Percentiles rank a stretch among this genome's conserved stretches.
These are phyloP conservation scores for Rhodofomes roseus DNA, from an alignment of 1,284 basidiomycete genomes.

Conservation along the genomic window DNA sequence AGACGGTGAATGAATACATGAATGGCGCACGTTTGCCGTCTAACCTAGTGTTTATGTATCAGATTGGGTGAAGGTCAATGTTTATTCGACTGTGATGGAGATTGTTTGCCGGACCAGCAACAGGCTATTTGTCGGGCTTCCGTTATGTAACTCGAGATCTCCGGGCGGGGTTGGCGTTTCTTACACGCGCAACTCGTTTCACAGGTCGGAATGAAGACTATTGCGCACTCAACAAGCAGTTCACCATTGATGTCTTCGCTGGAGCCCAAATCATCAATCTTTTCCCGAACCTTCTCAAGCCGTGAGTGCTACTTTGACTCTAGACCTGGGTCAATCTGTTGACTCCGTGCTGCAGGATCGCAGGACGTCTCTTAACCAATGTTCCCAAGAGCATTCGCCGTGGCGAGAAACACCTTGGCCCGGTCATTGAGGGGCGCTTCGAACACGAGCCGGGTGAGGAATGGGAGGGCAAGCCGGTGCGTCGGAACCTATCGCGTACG, in stretches of 20 bases:
- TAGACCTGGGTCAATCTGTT: neutral
- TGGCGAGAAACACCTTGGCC: slow-evolving; percentile 2
- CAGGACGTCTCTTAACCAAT: slow-evolving; percentile 7
- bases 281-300: slow-evolving; percentile 36
- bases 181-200: too few relatives aligned
- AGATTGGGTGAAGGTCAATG: slow-evolving; percentile 22
- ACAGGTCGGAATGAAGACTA: slow-evolving; percentile 37
- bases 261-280: slow-evolving; percentile 24
- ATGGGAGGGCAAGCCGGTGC: slow-evolving; percentile 33
- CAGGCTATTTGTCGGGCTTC: slow-evolving; percentile 41
- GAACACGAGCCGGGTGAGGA: slow-evolving; percentile 29
- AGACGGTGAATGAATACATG: slow-evolving; percentile 17
- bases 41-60: neutral
- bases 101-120: slow-evolving; percentile 37
- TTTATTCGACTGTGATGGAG: slow-evolving; percentile 26
- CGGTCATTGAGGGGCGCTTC: slow-evolving; percentile 31
- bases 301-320: neutral
- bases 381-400: neutral
- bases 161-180: too few relatives aligned
- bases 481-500: neutral
- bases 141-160: slow-evolving; percentile 30
- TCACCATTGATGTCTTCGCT: slow-evolving; percentile 28
- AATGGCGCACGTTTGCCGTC: neutral
- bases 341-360: slow-evolving; percentile 4
- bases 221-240: slow-evolving; percentile 31